Percentiles rank a stretch among this genome's conserved stretches.
Evolutionary conservation across 345 rosid genomes (phyloP).

Genomic region (Syzygium jambos): DNA sequence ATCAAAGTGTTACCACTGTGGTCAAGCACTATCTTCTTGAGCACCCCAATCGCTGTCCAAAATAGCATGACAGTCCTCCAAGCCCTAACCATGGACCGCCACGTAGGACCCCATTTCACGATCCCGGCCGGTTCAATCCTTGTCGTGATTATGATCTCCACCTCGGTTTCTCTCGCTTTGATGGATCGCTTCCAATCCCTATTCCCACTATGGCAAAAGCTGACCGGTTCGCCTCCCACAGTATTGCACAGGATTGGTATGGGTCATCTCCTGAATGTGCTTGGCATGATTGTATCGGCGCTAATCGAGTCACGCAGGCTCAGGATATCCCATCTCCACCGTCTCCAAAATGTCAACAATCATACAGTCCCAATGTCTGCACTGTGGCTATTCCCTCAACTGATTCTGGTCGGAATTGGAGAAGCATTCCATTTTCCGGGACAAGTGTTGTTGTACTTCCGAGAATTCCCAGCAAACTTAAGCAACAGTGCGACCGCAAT

Average conservation of each 20-base stretch:
- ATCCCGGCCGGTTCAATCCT: constrained; percentile 35
- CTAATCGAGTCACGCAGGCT: constrained; percentile 37
- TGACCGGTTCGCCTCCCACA: constrained; percentile 3
- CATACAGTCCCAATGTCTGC: constrained; percentile 21
- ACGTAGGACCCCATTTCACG: constrained; percentile 26
- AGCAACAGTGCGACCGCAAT: constrained; percentile 38
- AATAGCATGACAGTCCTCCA: constrained; percentile 31
- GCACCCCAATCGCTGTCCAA: constrained; percentile 18
- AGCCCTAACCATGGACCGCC: constrained; percentile 39
- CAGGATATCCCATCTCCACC: constrained; percentile 2
- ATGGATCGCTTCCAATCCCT: constrained; percentile 24
- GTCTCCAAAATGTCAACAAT: neutral
- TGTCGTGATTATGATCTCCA: constrained; percentile 16
- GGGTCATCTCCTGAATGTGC: constrained; percentile 35
- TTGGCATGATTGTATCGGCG: constrained; percentile 23
- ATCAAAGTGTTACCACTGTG: constrained; percentile 32
- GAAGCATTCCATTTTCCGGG: constrained; percentile 43
- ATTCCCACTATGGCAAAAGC: constrained; percentile 15
- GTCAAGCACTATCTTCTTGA: constrained; percentile 18
- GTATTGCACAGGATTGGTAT: constrained; percentile 31
- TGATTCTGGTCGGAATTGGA: constrained; percentile 29
- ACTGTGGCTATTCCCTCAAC: constrained; percentile 39
- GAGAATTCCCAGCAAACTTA: constrained; percentile 34
- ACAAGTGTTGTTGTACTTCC: constrained; percentile 27
- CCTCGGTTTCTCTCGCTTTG: constrained; percentile 10